These are phyloP conservation scores for Abortiporus biennis DNA, from an alignment of 1,284 basidiomycete genomes.

Conservation along the genomic window DNA sequence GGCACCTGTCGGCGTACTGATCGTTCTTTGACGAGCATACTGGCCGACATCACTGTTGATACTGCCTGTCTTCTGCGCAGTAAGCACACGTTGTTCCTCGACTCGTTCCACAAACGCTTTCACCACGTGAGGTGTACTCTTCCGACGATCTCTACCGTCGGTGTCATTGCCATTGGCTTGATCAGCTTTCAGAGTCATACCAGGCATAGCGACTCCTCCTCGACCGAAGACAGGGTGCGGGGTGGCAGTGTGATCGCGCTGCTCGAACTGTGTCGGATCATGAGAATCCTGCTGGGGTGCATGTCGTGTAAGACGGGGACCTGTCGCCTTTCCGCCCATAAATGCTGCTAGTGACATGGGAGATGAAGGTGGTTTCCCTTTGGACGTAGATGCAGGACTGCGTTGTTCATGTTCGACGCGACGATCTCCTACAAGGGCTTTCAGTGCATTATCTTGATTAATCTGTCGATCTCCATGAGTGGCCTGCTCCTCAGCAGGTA, in stretches of 20 bases:
- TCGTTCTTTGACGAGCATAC: slow-evolving; percentile 27
- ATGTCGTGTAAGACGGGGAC: slow-evolving; percentile 64
- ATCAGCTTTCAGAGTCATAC: slow-evolving; percentile 35
- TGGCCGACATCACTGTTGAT: slow-evolving; percentile 8
- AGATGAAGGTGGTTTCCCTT: slow-evolving; percentile 23
- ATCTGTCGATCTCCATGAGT: slow-evolving; percentile 30
- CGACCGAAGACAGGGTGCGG: slow-evolving; percentile 72
- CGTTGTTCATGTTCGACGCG: slow-evolving; percentile 10
- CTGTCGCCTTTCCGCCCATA: slow-evolving; percentile 68
- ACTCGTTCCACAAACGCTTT: slow-evolving; percentile 32
- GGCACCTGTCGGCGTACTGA: slow-evolving; percentile 22
- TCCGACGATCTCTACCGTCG: slow-evolving; percentile 23
- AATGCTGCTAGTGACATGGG: slow-evolving; percentile 70
- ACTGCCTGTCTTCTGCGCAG: slow-evolving; percentile 16
- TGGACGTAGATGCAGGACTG: slow-evolving; percentile 10
- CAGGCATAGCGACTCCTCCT: slow-evolving; percentile 68
- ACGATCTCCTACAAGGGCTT: slow-evolving; percentile 28
- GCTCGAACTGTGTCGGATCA: slow-evolving; percentile 60
- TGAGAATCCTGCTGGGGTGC: slow-evolving; percentile 64
- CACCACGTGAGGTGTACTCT: slow-evolving; percentile 29
- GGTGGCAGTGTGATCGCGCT: slow-evolving; percentile 39
- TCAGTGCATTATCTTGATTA: slow-evolving; percentile 40
- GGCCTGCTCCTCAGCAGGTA: slow-evolving; percentile 22
- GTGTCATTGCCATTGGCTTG: neutral
- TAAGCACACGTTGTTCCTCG: slow-evolving; percentile 19